Base-by-base conservation (phyloP, 2,329 filamentous ascomycete genomes). In the Penicillium sp. region DNA sequence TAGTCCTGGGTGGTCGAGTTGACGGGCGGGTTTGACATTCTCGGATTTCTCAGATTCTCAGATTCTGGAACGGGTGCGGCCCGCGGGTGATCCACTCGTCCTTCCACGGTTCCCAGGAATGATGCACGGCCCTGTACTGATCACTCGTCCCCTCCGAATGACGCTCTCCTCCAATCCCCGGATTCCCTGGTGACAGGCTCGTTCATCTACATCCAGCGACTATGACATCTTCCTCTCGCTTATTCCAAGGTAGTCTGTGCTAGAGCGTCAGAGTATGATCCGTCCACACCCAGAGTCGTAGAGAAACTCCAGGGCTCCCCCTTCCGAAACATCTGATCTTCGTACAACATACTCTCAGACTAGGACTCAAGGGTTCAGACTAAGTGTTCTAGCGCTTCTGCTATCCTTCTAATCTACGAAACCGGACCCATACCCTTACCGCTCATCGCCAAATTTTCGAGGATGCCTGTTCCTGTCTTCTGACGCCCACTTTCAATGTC, bases 51-150 rank as follows among this genome's bases (percentile, higher is more conserved):
- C 42, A 24, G 16, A 39, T 16, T 16, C 33, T 36, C 33, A 36
- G 33, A 36, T 6, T 21, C 12, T 53, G 50, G 51, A 47, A 58
- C 59, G 58, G 59, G 58, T 53, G 52, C 60, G 60, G 60, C 53
- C 60, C 60, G 60, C 42, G 28, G 39, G 16, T 45, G 58, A 56
- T 61, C 60, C 58, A 62, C 60, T 45, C 23, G 45, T 4, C 13
- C 38, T 45, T 52, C 50, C 53, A 46, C 48, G 44, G 45, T 51
- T 57, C 54, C 23, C 34, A 29, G 29, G 23, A 47, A n/a, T 31
- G 41, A 60, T 54, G 57, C 57, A 61, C 57, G 52, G 58, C 53
- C 54, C 55, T 61, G 49, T 51, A 54, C 45, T 60, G 59, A 60
- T 61, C 59, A 61, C 59, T 61, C 50, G 58, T 57, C 52, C 58